A percentile compares a stretch with the other conserved stretches of the same genome.
Evolutionary conservation across 495 filamentous ascomycete species (phyloP).

Genomic region (Margaritispora aquatica): DNA sequence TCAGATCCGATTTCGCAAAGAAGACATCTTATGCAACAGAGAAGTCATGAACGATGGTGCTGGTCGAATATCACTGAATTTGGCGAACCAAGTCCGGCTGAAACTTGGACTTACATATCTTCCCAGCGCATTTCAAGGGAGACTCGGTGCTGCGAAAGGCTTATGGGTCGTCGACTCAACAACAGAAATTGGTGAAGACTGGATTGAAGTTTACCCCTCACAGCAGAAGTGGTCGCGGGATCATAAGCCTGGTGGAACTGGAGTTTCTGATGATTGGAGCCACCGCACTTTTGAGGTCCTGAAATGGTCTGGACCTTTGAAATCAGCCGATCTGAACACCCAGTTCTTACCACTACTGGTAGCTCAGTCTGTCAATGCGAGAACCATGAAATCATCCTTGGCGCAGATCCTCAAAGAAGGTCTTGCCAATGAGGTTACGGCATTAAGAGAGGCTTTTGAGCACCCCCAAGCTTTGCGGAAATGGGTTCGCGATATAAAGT

Average conservation of each 20-base stretch:
- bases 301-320: constrained; percentile 53
- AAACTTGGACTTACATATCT: constrained; percentile 51
- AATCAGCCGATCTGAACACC: constrained; percentile 60
- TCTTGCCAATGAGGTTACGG: constrained; percentile 52
- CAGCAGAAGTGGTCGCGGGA: constrained; percentile 75
- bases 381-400: constrained; percentile 47
- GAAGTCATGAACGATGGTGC: constrained; percentile 80
- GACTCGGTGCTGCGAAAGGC: constrained; percentile 82
- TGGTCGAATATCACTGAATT: constrained; percentile 57
- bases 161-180: constrained; percentile 67
- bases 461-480: constrained; percentile 41
- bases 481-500: constrained; percentile 45
- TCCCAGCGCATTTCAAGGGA: constrained; percentile 72
- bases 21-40: background rate
- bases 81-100: constrained; percentile 55
- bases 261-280: constrained; percentile 30
- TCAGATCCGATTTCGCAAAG: constrained; percentile 28
- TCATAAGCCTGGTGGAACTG: constrained; percentile 9
- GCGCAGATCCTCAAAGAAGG: constrained; percentile 50
- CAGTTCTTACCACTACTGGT: constrained; percentile 75
- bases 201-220: constrained; percentile 74
- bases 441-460: constrained; percentile 51
- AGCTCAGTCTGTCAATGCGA: constrained; percentile 48
- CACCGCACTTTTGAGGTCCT: constrained; percentile 68
- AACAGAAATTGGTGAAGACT: constrained; percentile 33